Evolutionary conservation across 495 filamentous ascomycete species (phyloP).

Genomic region (Wilcoxina mikolae): DNA sequence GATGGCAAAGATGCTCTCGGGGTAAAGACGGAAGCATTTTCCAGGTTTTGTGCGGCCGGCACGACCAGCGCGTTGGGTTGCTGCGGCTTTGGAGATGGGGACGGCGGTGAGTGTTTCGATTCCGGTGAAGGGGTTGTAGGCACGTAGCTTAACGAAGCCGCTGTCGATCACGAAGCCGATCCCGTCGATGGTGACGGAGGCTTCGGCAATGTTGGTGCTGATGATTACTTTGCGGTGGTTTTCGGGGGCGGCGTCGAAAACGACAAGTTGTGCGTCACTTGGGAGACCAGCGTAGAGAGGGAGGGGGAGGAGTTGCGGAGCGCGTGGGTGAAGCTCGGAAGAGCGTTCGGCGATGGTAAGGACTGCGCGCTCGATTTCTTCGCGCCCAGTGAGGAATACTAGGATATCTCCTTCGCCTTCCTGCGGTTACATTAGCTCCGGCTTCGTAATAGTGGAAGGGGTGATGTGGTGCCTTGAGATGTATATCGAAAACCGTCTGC

Average conservation of each 20-base stretch:
- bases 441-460: neutral
- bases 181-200: conserved; percentile 83
- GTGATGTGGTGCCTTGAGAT: conserved; percentile 47
- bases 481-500: conserved; percentile 84
- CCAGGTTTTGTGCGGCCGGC: conserved; percentile 84
- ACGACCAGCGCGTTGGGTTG: conserved; percentile 79
- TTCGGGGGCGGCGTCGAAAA: conserved; percentile 76
- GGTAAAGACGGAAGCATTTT: conserved; percentile 90
- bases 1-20: conserved; percentile 49
- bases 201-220: conserved; percentile 93
- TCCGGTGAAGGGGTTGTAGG: conserved; percentile 74
- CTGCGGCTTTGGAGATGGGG: conserved; percentile 81
- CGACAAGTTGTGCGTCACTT: conserved; percentile 79
- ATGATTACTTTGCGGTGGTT: conserved; percentile 84
- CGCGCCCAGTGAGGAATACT: conserved; percentile 80
- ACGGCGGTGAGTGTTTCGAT: conserved; percentile 83
- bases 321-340: conserved; percentile 54
- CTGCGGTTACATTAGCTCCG: conserved; percentile 15
- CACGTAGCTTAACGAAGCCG: conserved; percentile 81
- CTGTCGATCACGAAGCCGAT: conserved; percentile 87
- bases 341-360: conserved; percentile 66
- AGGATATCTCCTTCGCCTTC: conserved; percentile 68
- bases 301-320: conserved; percentile 54
- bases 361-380: conserved; percentile 78
- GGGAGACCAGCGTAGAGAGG: conserved; percentile 84